Conservation (phyloP, 192 early-diverging fungal genomes). For the Chytriomyces hyalinus region DNA sequence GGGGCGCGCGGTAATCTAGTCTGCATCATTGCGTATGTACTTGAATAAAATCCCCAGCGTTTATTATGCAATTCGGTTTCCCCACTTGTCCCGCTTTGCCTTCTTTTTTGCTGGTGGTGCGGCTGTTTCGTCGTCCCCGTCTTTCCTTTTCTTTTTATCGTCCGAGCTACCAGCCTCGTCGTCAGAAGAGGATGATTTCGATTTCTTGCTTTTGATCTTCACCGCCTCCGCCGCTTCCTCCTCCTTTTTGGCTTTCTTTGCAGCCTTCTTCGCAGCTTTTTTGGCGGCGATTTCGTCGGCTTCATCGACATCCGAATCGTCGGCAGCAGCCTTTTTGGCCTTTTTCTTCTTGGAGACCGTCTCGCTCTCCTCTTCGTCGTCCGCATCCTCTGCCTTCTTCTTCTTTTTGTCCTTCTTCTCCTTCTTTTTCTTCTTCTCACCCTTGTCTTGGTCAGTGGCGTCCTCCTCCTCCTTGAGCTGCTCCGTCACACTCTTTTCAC, state of each 20-base stretch:
- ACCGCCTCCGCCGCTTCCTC: not conserved
- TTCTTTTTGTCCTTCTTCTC: conserved; percentile 32
- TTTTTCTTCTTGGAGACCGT: conserved; percentile 13
- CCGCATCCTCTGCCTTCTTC: not conserved
- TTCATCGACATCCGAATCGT: not conserved
- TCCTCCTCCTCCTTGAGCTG: conserved; percentile 20
- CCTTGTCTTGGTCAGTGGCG: not conserved
- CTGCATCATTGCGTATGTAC: no score
- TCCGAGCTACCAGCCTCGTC: not conserved
- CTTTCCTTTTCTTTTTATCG: not conserved
- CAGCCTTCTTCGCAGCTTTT: not conserved
- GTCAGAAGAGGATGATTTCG: not conserved
- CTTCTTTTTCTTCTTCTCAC: conserved; percentile 1
- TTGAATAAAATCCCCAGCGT: no score
- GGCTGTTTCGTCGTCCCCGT: not conserved
- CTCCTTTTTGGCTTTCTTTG: conserved; percentile 12
- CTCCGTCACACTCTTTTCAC: not conserved
- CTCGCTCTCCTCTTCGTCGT: conserved; percentile 1
- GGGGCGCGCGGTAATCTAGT: no score
- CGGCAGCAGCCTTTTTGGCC: not conserved
- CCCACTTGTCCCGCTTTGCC: conserved; percentile 33
- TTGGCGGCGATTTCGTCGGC: not conserved
- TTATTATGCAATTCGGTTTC: conserved; percentile 20
- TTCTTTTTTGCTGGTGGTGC: not conserved
- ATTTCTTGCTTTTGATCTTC: conserved; percentile 19